phyloP scores from a whole-genome alignment of 805 yeast species.

The Pichia membranifaciens region DNA sequence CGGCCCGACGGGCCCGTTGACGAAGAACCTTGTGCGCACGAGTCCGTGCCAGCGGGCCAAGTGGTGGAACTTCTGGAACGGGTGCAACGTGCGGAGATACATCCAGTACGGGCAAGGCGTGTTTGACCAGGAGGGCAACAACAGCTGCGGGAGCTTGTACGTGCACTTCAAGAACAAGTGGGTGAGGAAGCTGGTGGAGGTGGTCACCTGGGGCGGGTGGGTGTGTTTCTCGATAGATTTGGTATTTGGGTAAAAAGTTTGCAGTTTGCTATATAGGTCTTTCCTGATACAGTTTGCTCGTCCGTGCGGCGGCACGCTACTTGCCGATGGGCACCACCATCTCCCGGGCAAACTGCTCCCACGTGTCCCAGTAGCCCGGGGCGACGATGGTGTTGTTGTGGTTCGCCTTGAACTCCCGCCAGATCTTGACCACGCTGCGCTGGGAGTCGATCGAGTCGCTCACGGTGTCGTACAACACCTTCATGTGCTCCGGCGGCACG shows the following conservation, averaged over 20 bases:
- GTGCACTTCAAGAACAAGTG: conserved; percentile 15
- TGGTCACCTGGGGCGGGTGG: conserved; percentile 42
- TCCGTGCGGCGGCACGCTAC: no score
- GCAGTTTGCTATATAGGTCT: background rate
- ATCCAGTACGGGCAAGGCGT: conserved; percentile 76
- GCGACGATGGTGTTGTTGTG: conserved; percentile 84
- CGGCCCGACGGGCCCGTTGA: conserved; percentile 89
- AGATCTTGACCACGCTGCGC: conserved; percentile 44
- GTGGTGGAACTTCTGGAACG: conserved; percentile 89
- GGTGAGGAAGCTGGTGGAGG: conserved; percentile 30
- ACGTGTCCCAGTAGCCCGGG: conserved; percentile 69
- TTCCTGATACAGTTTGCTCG: background rate
- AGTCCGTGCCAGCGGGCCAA: conserved; percentile 78
- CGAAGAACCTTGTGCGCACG: conserved; percentile 63
- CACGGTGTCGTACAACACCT: conserved; percentile 35
- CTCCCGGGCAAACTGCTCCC: conserved; percentile 48
- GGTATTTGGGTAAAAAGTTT: background rate
- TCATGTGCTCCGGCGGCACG: conserved; percentile 86
- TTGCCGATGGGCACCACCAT: conserved; percentile 34
- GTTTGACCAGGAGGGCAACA: conserved; percentile 77
- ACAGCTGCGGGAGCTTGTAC: conserved; percentile 55
- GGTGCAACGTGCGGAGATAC: conserved; percentile 72
- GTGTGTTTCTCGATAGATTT: conserved; percentile 38
- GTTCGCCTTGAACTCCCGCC: conserved; percentile 51
- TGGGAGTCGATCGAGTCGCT: conserved; percentile 33